Conservation (phyloP, 2,329 filamentous ascomycete genomes). For the Sarocladium kiliense region DNA sequence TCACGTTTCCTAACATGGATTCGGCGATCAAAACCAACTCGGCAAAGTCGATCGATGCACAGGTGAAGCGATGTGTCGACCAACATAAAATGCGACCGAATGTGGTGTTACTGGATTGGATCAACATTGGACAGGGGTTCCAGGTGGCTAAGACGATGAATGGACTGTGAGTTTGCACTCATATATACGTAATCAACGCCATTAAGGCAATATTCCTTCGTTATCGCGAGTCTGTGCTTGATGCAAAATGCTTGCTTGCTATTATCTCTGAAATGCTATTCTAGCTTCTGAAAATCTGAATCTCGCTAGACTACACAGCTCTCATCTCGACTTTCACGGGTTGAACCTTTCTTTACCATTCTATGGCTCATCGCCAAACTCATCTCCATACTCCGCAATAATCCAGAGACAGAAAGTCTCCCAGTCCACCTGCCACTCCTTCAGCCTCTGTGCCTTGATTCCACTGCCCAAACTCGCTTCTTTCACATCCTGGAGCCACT, state of each 20-base stretch:
- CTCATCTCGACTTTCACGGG: neutral
- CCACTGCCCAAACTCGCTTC: slow-evolving; percentile 69
- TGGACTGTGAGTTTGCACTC: slow-evolving; percentile 3
- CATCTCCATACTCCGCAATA: slow-evolving; percentile 66
- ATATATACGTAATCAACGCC: too few species aligned
- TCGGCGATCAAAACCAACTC: slow-evolving; percentile 13
- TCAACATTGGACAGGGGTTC: slow-evolving; percentile 3
- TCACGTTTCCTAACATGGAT: slow-evolving; percentile 18
- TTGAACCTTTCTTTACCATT: neutral
- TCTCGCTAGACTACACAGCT: too few species aligned
- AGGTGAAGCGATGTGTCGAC: slow-evolving; percentile 3
- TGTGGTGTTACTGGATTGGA: slow-evolving; percentile 7
- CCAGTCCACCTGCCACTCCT: slow-evolving; percentile 76
- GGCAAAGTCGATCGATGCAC: slow-evolving; percentile 12
- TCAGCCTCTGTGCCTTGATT: slow-evolving; percentile 65
- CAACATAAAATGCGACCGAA: neutral
- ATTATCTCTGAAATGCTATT: too few species aligned
- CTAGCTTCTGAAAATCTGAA: too few species aligned
- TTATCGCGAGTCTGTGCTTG: too few species aligned
- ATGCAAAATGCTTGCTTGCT: too few species aligned
- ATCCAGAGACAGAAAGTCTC: slow-evolving; percentile 91
- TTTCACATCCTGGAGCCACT: slow-evolving; percentile 69
- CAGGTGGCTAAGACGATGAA: slow-evolving; percentile 3
- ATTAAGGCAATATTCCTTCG: too few species aligned
- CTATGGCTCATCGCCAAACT: slow-evolving; percentile 42